phyloP scores from a whole-genome alignment of 768 basidiomycete genomes.

The Neoboletus subvelutipes region DNA sequence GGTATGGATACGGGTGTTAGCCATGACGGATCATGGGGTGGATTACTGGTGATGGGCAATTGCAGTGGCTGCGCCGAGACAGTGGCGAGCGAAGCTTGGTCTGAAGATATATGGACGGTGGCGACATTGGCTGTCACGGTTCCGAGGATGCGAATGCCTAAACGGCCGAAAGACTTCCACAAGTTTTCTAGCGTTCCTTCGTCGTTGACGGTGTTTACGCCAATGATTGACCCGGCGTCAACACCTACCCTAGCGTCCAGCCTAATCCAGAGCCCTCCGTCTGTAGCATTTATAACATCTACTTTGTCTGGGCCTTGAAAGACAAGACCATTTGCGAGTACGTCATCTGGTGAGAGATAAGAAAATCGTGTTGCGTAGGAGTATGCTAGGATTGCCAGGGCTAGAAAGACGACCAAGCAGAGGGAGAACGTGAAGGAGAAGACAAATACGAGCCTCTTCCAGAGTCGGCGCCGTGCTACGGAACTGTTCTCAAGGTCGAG shows the following conservation, averaged over 20 bases:
- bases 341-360: slow-evolving; percentile 52
- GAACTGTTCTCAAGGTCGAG: slow-evolving; percentile 21
- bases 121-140: slow-evolving; percentile 55
- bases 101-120: slow-evolving; percentile 49
- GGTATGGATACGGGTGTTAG: slow-evolving; percentile 52
- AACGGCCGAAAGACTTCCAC: slow-evolving; percentile 69
- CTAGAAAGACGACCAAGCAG: slow-evolving; percentile 44
- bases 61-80: slow-evolving; percentile 51
- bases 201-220: slow-evolving; percentile 46
- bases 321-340: slow-evolving; percentile 54
- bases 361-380: slow-evolving; percentile 62
- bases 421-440: slow-evolving; percentile 58
- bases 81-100: slow-evolving; percentile 42
- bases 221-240: slow-evolving; percentile 63
- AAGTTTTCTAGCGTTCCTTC: slow-evolving; percentile 45
- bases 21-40: slow-evolving; percentile 50
- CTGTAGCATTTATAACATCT: slow-evolving; percentile 61
- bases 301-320: slow-evolving; percentile 61
- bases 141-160: slow-evolving; percentile 59
- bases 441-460: slow-evolving; percentile 40
- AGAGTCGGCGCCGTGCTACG: slow-evolving; percentile 28
- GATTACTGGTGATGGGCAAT: slow-evolving; percentile 47
- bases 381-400: slow-evolving; percentile 56
- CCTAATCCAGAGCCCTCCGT: slow-evolving; percentile 58
- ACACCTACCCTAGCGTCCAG: slow-evolving; percentile 60